A percentile compares a stretch with the other conserved stretches of the same genome.
phyloP scores from a whole-genome alignment of 1,284 basidiomycete species.

The Agroathelia rolfsii region DNA sequence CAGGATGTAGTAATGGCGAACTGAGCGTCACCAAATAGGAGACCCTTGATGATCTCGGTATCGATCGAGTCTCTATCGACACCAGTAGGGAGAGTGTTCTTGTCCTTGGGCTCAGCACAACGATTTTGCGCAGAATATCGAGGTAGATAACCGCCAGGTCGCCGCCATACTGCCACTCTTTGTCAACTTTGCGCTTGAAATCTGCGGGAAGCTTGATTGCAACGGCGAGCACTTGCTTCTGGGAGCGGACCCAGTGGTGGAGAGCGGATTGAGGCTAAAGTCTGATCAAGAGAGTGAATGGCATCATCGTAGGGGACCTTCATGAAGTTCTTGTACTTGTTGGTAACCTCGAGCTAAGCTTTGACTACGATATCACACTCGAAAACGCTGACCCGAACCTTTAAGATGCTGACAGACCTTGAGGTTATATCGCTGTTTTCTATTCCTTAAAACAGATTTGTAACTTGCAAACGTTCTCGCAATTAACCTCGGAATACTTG shows the following conservation, averaged over 20 bases:
- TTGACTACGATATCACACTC: conserved; percentile 98
- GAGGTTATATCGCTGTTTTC: conserved; percentile 86
- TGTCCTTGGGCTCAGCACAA: conserved; percentile 96
- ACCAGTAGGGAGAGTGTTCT: conserved; percentile 95
- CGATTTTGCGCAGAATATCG: conserved; percentile 95
- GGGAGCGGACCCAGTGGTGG: too few relatives aligned
- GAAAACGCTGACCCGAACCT: conserved; percentile 91
- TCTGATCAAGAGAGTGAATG: conserved; percentile 69
- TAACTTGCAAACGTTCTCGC: conserved; percentile 92
- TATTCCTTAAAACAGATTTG: conserved; percentile 99
- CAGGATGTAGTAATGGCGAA: conserved; percentile 96
- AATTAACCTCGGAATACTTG: conserved; percentile 88
- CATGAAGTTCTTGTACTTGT: conserved; percentile 96
- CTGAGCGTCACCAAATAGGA: conserved; percentile 91
- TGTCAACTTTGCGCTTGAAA: conserved; percentile 95
- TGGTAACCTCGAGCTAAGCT: conserved; percentile 91
- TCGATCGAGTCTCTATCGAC: conserved; percentile 98
- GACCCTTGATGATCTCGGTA: conserved; percentile 93
- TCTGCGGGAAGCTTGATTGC: conserved; percentile 87
- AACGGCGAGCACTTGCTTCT: conserved; percentile 82
- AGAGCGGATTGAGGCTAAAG: conserved; percentile 46
- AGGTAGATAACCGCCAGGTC: conserved; percentile 95
- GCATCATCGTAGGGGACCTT: conserved; percentile 95
- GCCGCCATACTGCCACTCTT: conserved; percentile 92
- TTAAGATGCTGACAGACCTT: conserved; percentile 82